Evolutionary conservation across 371 early-diverging fungal genomes (phyloP).

Genomic region (Umbelopsis sp.): DNA sequence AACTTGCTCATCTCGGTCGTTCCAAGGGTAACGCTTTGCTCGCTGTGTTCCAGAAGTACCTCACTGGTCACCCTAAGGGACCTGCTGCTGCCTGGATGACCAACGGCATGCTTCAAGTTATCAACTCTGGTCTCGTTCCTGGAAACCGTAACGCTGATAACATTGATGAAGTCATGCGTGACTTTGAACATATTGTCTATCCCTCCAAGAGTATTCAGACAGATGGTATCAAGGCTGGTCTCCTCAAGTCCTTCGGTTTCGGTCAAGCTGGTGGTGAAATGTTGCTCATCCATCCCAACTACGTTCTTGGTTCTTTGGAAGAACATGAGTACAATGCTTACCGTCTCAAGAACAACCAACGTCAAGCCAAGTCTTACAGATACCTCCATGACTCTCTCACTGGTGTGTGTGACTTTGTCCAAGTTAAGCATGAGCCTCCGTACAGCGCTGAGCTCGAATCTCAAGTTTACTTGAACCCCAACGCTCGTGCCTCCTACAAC

Average conservation of each 20-base stretch:
- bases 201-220: conserved; percentile 90
- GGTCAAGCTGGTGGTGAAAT: conserved; percentile 97
- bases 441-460: conserved; percentile 88
- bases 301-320: conserved; percentile 81
- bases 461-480: conserved; percentile 90
- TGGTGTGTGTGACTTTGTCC: conserved; percentile 83
- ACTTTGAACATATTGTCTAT: conserved; percentile 85
- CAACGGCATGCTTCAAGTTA: conserved; percentile 89
- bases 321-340: conserved; percentile 77
- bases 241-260: conserved; percentile 96
- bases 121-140: conserved; percentile 89
- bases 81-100: conserved; percentile 98
- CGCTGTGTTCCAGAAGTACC: conserved; percentile 91
- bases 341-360: conserved; percentile 68
- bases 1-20: conserved; percentile 89
- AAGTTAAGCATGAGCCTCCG: conserved; percentile 88
- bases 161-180: conserved; percentile 79
- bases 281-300: conserved; percentile 91
- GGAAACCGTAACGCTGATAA: conserved; percentile 98
- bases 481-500: conserved; percentile 86
- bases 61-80: conserved; percentile 97
- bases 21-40: conserved; percentile 84
- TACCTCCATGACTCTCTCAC: conserved; percentile 94
- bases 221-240: conserved; percentile 91
- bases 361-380: conserved; percentile 87